phyloP scores from a whole-genome alignment of 2,329 filamentous ascomycete genomes.

The Sporothrix sp. region DNA sequence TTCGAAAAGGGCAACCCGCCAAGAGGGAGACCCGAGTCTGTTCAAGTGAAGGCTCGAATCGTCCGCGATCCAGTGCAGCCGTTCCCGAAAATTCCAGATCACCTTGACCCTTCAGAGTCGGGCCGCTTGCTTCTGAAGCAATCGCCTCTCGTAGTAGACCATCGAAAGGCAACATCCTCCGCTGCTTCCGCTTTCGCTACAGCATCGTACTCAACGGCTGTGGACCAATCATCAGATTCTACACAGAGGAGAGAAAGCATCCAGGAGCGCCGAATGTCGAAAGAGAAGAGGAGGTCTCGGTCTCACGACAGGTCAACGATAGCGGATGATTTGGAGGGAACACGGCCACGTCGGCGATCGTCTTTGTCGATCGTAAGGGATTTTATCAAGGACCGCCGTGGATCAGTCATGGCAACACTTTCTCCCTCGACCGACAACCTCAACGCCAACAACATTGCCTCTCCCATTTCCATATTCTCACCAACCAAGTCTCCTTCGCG shows the following conservation, averaged over 20 bases:
- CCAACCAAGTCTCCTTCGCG: conserved; percentile 37
- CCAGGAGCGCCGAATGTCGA: conserved; percentile 39
- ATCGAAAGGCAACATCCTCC: conserved; percentile 34
- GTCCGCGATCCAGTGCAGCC: conserved; percentile 52
- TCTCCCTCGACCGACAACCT: conserved; percentile 38
- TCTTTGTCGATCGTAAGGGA: conserved; percentile 51
- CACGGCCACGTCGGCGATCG: conserved; percentile 37
- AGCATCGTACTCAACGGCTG: not conserved
- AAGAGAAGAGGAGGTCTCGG: conserved; percentile 29
- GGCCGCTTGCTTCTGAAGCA: conserved; percentile 44
- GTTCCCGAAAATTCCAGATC: conserved; percentile 32
- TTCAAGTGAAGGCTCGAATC: conserved; percentile 83
- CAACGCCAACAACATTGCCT: conserved; percentile 17
- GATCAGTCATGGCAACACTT: conserved; percentile 36
- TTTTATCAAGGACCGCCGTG: conserved; percentile 51
- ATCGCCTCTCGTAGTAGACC: conserved; percentile 49
- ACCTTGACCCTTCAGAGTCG: conserved; percentile 35
- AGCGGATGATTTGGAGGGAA: conserved; percentile 20
- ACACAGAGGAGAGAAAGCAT: conserved; percentile 34
- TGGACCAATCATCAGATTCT: conserved; percentile 13
- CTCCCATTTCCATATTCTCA: conserved; percentile 21
- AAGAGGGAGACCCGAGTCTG: conserved; percentile 56
- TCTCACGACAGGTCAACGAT: conserved; percentile 25
- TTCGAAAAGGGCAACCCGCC: conserved; percentile 39
- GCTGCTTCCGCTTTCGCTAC: conserved; percentile 20